Evolutionary conservation across 768 basidiomycete genomes (phyloP), one percentile per base, ranked within the genome.

Genomic region (Phylloporus scabripes): DNA sequence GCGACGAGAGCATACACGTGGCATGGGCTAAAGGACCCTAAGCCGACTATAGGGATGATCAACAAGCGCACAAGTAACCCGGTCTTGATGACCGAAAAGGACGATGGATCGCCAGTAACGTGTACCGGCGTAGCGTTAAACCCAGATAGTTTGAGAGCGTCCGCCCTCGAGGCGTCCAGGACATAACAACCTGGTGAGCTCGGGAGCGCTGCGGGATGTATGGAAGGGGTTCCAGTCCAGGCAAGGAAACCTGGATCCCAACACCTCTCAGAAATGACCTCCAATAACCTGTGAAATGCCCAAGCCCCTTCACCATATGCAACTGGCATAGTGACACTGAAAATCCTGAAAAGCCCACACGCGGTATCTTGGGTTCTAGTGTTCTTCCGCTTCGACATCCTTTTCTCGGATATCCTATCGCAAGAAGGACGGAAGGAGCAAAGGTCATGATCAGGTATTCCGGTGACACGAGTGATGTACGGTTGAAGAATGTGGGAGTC

Each of bases 361-460:
- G 64, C 59, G 7, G 23, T 23, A 31, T 65, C 63, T 43, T 66
- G 64, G 11, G 50, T 42, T 26, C 54, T 53, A 3, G 55, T 59
- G 20, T 64, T 65, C 33, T 28, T 57, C 29, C 64, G 53, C 28
- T 54, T 50, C 10, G 64, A 59, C 5, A 60, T 60, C 64, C 62
- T 57, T 26, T 53, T 59, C 41, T 61, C 59, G 8, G 50, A 47
- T 29, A 62, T 21, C 24, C 46, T 42, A 21, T 47, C 44, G 31
- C 51, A 53, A 6, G 55, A 47, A 21, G 54, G 46, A 1, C 36
- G 37, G 48, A 59, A 57, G 40, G 31, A 33, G 26, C 48, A 36
- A 7, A 62, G 18, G 20, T 60, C 52, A 3, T n/a, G 11, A 5
- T 29, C 32, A 20, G 50, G 48, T 12, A 61, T 60, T 0, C 51